These are phyloP conservation scores for Erodium moschatum DNA, from an alignment of 441 rosid genomes.

Conservation along the genomic window DNA sequence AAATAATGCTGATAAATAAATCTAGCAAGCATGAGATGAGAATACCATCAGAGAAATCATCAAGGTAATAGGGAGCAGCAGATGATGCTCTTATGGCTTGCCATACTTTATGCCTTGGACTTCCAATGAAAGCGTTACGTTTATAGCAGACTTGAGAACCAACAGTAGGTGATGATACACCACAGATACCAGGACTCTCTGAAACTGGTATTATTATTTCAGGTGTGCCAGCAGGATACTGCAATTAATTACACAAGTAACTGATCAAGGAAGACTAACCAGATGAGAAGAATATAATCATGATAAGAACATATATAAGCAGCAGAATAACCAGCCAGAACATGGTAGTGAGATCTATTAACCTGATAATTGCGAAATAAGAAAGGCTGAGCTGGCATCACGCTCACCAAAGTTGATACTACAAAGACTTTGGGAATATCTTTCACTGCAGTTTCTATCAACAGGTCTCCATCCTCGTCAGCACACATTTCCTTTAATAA, in stretches of 20 bases:
- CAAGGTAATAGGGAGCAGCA: conserved; percentile 98
- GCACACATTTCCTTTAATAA: conserved; percentile 95
- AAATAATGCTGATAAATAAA: conserved; percentile 15
- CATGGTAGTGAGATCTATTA: conserved; percentile 6
- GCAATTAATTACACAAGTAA: conserved; percentile 19
- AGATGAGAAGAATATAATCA: conserved; percentile 7
- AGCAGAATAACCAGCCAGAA: conserved; percentile 9
- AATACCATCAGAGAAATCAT: conserved; percentile 89
- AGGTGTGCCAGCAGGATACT: conserved; percentile 93
- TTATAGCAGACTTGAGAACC: conserved; percentile 81
- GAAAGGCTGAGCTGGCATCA: conserved; percentile 90
- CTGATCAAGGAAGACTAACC: not conserved
- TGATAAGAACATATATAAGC: conserved; percentile 7
- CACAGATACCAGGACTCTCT: conserved; percentile 59
- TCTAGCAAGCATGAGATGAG: conserved; percentile 17
- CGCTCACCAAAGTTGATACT: conserved; percentile 86
- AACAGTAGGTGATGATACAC: conserved; percentile 52
- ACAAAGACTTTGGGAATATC: conserved; percentile 85
- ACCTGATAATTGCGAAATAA: conserved; percentile 98
- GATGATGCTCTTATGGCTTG: conserved; percentile 98
- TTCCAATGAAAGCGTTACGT: conserved; percentile 89
- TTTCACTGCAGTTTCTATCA: conserved; percentile 91
- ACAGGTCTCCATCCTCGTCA: conserved; percentile 84
- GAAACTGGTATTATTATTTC: conserved; percentile 68
- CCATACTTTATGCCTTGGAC: conserved; percentile 91